Evolutionary conservation across 2,329 filamentous ascomycete species (phyloP), one percentile per base, ranked within the genome.

Genomic region (Lasiodiplodia hormozganensis): DNA sequence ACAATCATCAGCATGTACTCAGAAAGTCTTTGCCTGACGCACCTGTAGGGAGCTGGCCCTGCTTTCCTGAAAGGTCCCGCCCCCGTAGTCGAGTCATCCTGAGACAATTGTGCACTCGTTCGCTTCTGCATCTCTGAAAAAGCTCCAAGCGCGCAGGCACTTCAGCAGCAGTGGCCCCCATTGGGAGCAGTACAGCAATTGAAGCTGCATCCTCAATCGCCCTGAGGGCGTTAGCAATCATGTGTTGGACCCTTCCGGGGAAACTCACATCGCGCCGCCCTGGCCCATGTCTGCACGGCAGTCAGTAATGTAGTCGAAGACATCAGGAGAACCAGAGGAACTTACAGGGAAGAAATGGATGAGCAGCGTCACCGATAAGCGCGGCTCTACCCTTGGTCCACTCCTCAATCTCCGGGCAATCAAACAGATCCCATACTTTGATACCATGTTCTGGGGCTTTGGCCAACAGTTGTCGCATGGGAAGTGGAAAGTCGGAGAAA

Each of bases 151-250:
- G 83, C 8, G 86, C 84, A 8, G 65, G 31, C 8, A 67, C 21
- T 12, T 67, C 65, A 11, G 23, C 18, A 16, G 40, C n/a, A 40
- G 40, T 11, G 4, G 65, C 53, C 18, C 54, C 65, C 5, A 21
- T 23, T 31, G 53, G n/a, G 2, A 67, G 79, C 10, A 92, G 80
- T 1, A 85, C 84, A 0, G 83, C 84, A 0, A 92, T 74, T 0
- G 88, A 84, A 0, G 85, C 86, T 0, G 85, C 89, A 70, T 92
- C 90, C 74, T 92, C 90, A 60, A 92, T 90, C 0, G 90, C 90
- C 68, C 54, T 57, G 28, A 21, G n/a, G 14, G 23, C 3, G 18
- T 56, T 28, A 56, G 53, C 28, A 6, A 3, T 10, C 8, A 11
- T 18, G 8, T 34, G 14, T 34, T 1, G 28, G 31, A 34, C 25